These are phyloP conservation scores for Aspergillus mulundensis DNA, from an alignment of 495 filamentous ascomycete genomes.

Conservation along the genomic window DNA sequence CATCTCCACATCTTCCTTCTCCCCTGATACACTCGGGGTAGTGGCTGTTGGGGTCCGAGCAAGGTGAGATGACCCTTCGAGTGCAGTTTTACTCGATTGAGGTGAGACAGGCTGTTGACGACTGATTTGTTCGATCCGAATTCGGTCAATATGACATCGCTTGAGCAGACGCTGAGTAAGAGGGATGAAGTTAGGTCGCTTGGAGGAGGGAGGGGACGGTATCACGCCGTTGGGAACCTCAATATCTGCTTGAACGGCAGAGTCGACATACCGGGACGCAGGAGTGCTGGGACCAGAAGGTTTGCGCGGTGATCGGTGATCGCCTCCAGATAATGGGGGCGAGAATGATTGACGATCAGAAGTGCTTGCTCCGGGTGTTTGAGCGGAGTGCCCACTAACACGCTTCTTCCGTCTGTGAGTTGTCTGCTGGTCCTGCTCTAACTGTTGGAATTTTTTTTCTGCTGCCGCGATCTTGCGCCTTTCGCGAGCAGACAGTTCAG, in stretches of 20 bases:
- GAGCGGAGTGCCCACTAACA: conserved; percentile 36
- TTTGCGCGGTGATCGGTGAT: conserved; percentile 27
- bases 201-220: conserved; percentile 12
- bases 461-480: conserved; percentile 81
- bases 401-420: conserved; percentile 45
- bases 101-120: conserved; percentile 14
- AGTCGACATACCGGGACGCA: conserved; percentile 32
- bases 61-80: conserved; percentile 8
- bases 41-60: conserved; percentile 11
- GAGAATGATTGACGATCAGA: conserved; percentile 26
- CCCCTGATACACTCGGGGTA: conserved; percentile 18
- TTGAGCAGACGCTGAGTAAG: conserved; percentile 42
- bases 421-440: conserved; percentile 51
- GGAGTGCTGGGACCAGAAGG: conserved; percentile 31
- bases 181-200: conserved; percentile 30
- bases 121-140: conserved; percentile 27
- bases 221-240: conserved; percentile 30
- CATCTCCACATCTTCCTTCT: conserved; percentile 34
- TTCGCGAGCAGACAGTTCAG: conserved; percentile 77
- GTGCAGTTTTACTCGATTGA: conserved; percentile 1
- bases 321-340: conserved; percentile 22
- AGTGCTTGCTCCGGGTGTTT: conserved; percentile 4
- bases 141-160: conserved; percentile 41
- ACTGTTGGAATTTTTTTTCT: conserved; percentile 65
- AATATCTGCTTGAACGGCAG: conserved; percentile 43